A percentile compares a stretch with the other conserved stretches of the same genome.
phyloP scores from a whole-genome alignment of 345 rosid species.

The Acer negundo region DNA sequence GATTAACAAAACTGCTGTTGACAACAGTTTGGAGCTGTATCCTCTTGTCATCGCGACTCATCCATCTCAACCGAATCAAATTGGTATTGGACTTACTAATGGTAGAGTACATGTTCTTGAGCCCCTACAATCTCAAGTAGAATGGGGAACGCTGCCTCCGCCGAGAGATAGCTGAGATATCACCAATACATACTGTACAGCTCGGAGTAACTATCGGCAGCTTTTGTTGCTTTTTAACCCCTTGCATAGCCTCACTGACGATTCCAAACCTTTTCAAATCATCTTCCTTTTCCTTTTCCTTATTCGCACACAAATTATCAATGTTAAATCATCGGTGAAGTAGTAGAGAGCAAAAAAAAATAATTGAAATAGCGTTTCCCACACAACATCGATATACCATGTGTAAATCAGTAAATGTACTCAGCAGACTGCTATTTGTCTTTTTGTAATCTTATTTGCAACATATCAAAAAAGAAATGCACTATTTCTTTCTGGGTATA shows the following conservation, averaged over 20 bases:
- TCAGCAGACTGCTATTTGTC: neutral
- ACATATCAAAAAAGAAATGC: neutral
- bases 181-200: neutral
- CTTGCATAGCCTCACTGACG: neutral
- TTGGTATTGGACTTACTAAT: conserved; percentile 43
- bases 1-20: neutral
- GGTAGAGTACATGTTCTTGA: conserved; percentile 45
- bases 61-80: conserved; percentile 43
- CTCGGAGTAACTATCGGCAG: neutral
- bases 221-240: conserved; percentile 3
- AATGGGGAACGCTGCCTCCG: conserved; percentile 46
- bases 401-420: too few relatives aligned
- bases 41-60: conserved; percentile 48
- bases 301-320: neutral
- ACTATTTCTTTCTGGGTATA: neutral
- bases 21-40: conserved; percentile 31
- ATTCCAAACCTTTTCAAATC: neutral
- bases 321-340: neutral
- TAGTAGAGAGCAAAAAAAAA: too few relatives aligned
- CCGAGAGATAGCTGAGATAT: neutral
- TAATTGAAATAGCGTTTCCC: neutral
- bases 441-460: neutral
- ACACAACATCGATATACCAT: neutral
- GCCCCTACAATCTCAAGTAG: conserved; percentile 38
- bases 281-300: neutral